Base-by-base conservation (phyloP, 805 yeast species). In the Ogataea wickerhamii region DNA sequence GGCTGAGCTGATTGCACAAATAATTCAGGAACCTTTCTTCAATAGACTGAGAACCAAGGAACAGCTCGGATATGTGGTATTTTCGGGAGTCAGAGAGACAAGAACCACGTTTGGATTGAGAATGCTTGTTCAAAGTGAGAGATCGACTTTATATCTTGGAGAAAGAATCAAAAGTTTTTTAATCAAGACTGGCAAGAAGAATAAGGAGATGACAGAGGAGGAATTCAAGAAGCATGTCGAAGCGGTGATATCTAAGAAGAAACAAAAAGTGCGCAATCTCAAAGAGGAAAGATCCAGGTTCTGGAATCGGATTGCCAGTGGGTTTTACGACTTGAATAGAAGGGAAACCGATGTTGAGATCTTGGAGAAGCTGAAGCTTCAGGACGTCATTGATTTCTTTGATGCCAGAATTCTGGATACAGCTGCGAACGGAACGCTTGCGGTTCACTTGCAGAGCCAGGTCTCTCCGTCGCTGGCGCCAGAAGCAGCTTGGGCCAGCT, bases 11-110 rank as follows among this genome's bases (percentile, higher is more conserved):
- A 61, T 87, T 32, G 75, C 83, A 0, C 91, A 85, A 44, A 73
- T 88, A 45, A 67, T 83, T 34, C 78, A 75, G 48, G 97, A 91
- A 57, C 97, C 96, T 4, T 84, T 91, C 41, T 93, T 91, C 63
- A 82, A 87, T 55, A 84, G 84, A 45, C 71, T 91, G 41, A 76
- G 98, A 61, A 91, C 98, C 5, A 82, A 87, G 52, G 98, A 91
- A 64, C 98, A 93, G 61, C 71, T 91, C 22, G 98, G 98, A 2
- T 91, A 91, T 54, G 88, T 91, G 45, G 98, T 91, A 0, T 87
- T 87, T 56, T 79, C 93, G 30, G 85, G 94, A 0, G 65, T 74
- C 18, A 68, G 82, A 44, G 71, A 71, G 43, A 75, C 86, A 3
- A 74, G 94, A 55, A 81, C 93, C 17, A 74, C 82, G 5, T 71